Conservation (phyloP, 83 land plant species). For the Picea abies region DNA sequence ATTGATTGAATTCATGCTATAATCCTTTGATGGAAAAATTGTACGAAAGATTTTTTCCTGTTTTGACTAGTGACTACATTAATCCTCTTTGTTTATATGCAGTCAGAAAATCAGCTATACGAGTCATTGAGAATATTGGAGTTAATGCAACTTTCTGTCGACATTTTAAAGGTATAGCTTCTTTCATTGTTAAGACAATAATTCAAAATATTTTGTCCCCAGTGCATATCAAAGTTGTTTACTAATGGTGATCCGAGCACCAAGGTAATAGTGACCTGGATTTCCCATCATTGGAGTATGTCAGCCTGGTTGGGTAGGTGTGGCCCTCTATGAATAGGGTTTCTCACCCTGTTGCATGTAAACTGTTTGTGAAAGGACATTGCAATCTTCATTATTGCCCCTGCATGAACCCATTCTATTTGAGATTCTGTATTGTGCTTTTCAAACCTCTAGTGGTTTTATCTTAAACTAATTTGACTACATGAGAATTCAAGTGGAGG, state of each 20-base stretch:
- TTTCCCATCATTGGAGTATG: not conserved
- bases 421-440: not conserved
- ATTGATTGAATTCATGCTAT: conserved; percentile 11
- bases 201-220: not conserved
- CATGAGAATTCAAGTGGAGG: not conserved
- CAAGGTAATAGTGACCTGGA: not conserved
- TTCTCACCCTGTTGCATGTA: not conserved
- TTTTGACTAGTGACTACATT: not conserved
- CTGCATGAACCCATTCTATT: not conserved
- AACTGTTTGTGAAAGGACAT: not conserved
- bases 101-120: conserved; percentile 52
- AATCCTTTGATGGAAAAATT: not conserved
- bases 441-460: no score
- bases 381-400: not conserved
- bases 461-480: not conserved
- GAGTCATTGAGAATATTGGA: conserved; percentile 66
- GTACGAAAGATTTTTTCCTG: no score
- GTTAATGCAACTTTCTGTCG: conserved; percentile 61
- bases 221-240: not conserved
- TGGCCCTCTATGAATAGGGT: not conserved
- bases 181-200: not conserved
- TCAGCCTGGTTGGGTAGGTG: not conserved
- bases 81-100: conserved; percentile 17
- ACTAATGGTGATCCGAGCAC: not conserved
- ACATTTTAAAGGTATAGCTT: conserved; percentile 46